Percentiles rank a stretch among this genome's conserved stretches.
Conservation (phyloP, 352 stramenopile species). For the Elongisporangium anandrum region DNA sequence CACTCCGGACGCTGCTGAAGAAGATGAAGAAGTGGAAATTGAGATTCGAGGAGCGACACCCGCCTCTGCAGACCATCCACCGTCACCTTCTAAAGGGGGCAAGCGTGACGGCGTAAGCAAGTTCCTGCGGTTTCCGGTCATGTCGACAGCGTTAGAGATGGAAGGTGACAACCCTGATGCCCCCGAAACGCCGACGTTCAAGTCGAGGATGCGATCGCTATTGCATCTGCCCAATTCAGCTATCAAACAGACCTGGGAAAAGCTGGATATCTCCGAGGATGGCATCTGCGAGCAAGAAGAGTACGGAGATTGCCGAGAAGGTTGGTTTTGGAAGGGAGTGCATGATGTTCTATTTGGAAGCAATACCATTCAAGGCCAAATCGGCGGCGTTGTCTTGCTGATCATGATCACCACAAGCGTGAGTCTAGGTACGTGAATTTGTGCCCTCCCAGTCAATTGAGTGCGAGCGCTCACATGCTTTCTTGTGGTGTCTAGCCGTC, state of each 20-base stretch:
- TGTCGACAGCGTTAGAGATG: constrained; percentile 18
- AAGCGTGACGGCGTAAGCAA: neutral
- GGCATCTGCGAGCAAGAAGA: constrained; percentile 28
- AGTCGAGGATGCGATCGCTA: constrained; percentile 18
- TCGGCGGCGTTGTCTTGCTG: constrained; percentile 52
- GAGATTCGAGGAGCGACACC: constrained; percentile 11
- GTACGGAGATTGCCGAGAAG: constrained; percentile 14
- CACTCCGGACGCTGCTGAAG: constrained; percentile 4
- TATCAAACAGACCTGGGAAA: constrained; percentile 29
- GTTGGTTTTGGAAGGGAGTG: constrained; percentile 45
- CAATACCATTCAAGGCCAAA: constrained; percentile 49
- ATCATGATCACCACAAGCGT: constrained; percentile 74
- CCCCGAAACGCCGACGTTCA: constrained; percentile 4
- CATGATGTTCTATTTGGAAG: constrained; percentile 72
- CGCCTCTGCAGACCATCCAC: neutral
- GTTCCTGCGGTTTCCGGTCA: constrained; percentile 11
- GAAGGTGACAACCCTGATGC: constrained; percentile 7
- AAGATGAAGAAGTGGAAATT: constrained; percentile 27
- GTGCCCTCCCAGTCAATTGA: neutral
- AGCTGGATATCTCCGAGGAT: constrained; percentile 26
- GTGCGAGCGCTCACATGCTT: neutral
- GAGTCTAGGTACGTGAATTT: constrained; percentile 36
- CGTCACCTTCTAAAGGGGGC: neutral
- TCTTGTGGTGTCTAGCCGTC: constrained; percentile 25
- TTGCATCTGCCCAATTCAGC: constrained; percentile 22